Percentiles rank a stretch among this genome's conserved stretches.
These are phyloP conservation scores for Zoysia japonica DNA, from an alignment of 176 grass and related monocot genomes.

Conservation along the genomic window DNA sequence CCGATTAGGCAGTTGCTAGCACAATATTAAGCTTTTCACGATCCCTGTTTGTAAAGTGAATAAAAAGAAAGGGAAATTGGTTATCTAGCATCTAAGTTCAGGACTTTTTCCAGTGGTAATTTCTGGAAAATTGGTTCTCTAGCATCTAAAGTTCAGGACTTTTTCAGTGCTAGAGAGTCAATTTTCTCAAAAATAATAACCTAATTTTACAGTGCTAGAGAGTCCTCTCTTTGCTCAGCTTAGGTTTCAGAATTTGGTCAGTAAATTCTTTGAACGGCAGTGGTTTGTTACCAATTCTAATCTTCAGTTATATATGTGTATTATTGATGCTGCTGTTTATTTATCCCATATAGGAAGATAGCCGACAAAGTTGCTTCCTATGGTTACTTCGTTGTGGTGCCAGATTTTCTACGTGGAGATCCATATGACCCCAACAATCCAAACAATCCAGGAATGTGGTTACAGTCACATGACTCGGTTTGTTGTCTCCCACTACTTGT, in stretches of 20 bases:
- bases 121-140: no score
- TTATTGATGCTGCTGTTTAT: background rate
- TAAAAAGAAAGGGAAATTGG: background rate
- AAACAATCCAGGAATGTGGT: slow-evolving; percentile 42
- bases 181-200: no score
- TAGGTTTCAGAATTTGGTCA: background rate
- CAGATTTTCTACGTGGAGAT: slow-evolving; percentile 65
- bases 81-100: no score
- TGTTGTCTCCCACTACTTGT: background rate
- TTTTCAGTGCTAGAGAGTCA: no score
- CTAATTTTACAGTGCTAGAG: no score
- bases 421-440: slow-evolving; percentile 43
- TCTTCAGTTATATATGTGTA: background rate
- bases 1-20: background rate
- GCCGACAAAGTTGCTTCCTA: slow-evolving; percentile 52
- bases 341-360: slow-evolving; percentile 50
- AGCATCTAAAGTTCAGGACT: no score
- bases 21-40: background rate
- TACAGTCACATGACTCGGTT: slow-evolving; percentile 50
- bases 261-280: background rate
- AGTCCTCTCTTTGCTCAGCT: background rate
- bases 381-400: slow-evolving; percentile 64
- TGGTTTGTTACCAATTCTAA: background rate
- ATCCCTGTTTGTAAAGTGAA: background rate
- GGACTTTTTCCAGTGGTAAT: no score